Evolutionary conservation across 2,329 filamentous ascomycete genomes (phyloP).

Genomic region (Aphanoascus verrucosus): DNA sequence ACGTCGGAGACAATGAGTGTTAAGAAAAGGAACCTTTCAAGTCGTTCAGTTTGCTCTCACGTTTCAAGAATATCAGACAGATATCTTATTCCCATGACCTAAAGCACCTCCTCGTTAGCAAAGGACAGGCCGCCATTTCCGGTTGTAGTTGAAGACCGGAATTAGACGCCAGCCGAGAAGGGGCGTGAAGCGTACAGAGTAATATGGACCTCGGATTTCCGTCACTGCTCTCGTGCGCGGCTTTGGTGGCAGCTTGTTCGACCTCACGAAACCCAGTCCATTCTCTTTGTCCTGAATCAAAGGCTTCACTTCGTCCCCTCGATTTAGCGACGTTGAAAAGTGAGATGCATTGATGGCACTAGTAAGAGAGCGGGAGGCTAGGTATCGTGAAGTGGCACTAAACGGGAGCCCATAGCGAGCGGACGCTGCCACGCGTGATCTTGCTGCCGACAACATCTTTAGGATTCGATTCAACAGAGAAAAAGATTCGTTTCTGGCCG

Average conservation of each 20-base stretch:
- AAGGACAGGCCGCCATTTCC: slow-evolving; percentile 4
- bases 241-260: slow-evolving; percentile 41
- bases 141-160: background rate
- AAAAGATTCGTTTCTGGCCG: too few relatives aligned
- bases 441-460: background rate
- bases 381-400: background rate
- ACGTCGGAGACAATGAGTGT: background rate
- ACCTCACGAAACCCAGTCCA: slow-evolving; percentile 43
- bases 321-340: slow-evolving; percentile 6
- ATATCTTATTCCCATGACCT: slow-evolving; percentile 44
- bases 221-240: slow-evolving; percentile 43
- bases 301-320: slow-evolving; percentile 19
- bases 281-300: slow-evolving; percentile 42
- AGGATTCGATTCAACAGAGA: too few relatives aligned
- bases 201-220: slow-evolving; percentile 48
- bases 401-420: background rate
- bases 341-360: background rate
- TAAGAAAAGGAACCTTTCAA: background rate
- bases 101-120: background rate
- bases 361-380: background rate
- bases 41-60: slow-evolving; percentile 21
- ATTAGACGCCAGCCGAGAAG: background rate
- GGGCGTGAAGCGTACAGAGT: slow-evolving; percentile 31
- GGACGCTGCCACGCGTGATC: background rate
- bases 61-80: slow-evolving; percentile 45